Base-by-base conservation (phyloP, 768 basidiomycete genomes). In the Daedaleopsis sinensis region DNA sequence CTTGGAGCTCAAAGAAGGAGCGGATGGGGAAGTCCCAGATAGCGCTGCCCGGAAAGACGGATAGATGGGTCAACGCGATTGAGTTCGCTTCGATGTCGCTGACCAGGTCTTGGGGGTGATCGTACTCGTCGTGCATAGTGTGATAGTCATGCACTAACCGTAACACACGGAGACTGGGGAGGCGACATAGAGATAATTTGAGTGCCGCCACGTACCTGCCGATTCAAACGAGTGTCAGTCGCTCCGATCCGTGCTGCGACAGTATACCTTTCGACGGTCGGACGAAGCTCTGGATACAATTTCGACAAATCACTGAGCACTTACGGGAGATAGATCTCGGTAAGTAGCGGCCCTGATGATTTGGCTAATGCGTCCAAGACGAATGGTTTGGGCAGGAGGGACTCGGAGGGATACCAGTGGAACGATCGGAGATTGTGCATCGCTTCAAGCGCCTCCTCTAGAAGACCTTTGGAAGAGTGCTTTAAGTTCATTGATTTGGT, bases 21-120 rank as follows among this genome's bases (percentile, higher is more conserved):
- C 55, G 57, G 3, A 62, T 21, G 2, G 65, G 65, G 19, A 39
- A 35, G 13, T 11, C 3, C 51, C 58, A 54, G 36, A 60, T 51
- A 12, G 37, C 13, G 12, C 38, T 24, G 21, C 61, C 61, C 27
- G 27, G 27, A 19, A 19, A 18, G 50, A 62, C 19, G 19, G 43
- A 19, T 11, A 65, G 44, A 21, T 21, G 35, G 7, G 51, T 51
- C 1, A 62, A 32, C 3, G 55, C 52, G 21, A n/a, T 21, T 1
- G 18, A 11, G 10, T 11, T 21, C 16, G 37, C 38, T 36, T 57
- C 55, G 3, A 57, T 18, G 10, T 10, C 4, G 24, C 21, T 10
- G 51, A 24, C 10, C 9, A 24, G 15, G 19, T 23, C 47, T 4
- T 16, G 21, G 11, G 47, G 15, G 47, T 10, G 6, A 1, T 24